Percentiles rank a stretch among this genome's conserved stretches.
These are phyloP conservation scores for Aspergillus latus DNA, from an alignment of 2,329 filamentous ascomycete genomes.

Conservation along the genomic window DNA sequence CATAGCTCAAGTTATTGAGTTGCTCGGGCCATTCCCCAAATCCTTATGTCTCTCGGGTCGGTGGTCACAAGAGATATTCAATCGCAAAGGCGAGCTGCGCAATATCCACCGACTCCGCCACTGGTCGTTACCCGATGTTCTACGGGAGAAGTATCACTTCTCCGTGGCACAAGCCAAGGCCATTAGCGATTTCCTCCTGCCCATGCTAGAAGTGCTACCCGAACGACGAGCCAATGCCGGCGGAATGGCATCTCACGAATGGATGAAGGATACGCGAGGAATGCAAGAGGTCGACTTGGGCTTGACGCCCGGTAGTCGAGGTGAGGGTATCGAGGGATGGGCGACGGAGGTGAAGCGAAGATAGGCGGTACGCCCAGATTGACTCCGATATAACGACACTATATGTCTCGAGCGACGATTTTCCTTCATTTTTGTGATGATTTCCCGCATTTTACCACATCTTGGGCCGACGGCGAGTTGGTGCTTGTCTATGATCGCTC, in stretches of 20 bases:
- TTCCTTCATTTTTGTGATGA: slow-evolving; percentile 20
- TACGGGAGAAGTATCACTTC: slow-evolving; percentile 97
- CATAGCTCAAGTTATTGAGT: slow-evolving; percentile 97
- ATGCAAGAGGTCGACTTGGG: slow-evolving; percentile 80
- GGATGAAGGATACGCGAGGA: slow-evolving; percentile 80
- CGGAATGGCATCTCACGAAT: slow-evolving; percentile 84
- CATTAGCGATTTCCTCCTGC: slow-evolving; percentile 78
- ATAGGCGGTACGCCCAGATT: slow-evolving; percentile 37
- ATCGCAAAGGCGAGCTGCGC: slow-evolving; percentile 90
- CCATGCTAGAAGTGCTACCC: slow-evolving; percentile 87
- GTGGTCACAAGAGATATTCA: slow-evolving; percentile 99
- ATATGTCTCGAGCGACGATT: slow-evolving; percentile 28
- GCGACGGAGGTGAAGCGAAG: slow-evolving; percentile 82
- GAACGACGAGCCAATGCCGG: slow-evolving; percentile 91
- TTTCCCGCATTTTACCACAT: slow-evolving; percentile 27
- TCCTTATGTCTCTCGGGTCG: slow-evolving; percentile 88
- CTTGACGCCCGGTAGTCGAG: slow-evolving; percentile 74
- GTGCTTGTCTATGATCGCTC: slow-evolving; percentile 33
- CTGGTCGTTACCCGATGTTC: slow-evolving; percentile 90
- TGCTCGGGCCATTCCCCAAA: slow-evolving; percentile 90
- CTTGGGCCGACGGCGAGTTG: slow-evolving; percentile 30
- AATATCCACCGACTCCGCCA: slow-evolving; percentile 96
- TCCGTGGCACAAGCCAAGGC: slow-evolving; percentile 75
- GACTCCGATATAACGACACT: slow-evolving; percentile 17
- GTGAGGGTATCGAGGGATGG: slow-evolving; percentile 95